Conservation (phyloP, 257 asterid species). For the Jacaranda copaia region DNA sequence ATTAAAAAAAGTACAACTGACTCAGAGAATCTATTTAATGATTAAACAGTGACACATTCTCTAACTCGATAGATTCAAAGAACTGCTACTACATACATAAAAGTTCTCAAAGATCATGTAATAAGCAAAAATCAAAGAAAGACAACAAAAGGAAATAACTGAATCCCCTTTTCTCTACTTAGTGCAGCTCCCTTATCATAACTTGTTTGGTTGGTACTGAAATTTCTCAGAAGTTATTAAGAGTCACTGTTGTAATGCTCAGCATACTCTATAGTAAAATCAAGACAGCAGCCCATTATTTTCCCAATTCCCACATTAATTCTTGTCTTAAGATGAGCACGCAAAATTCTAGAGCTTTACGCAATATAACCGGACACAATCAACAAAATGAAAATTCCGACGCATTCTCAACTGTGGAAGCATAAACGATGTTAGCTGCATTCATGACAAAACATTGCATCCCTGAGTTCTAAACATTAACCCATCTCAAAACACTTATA, state of each 20-base stretch:
- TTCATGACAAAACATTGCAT: conserved; percentile 1
- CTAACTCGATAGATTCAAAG: neutral
- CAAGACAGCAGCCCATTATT: conserved; percentile 8
- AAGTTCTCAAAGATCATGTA: neutral
- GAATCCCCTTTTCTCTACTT: neutral
- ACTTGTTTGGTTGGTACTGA: neutral
- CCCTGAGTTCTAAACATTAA: conserved; percentile 15
- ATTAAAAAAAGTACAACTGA: conserved; percentile 18
- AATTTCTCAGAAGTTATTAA: neutral
- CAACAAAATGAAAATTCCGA: conserved; percentile 25
- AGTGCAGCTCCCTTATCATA: neutral
- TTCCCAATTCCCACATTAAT: neutral
- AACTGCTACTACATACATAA: neutral
- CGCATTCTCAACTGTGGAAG: conserved; percentile 7
- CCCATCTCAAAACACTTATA: neutral
- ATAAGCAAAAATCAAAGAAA: neutral
- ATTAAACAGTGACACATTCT: neutral
- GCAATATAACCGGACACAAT: conserved; percentile 9
- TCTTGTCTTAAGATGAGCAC: conserved; percentile 17
- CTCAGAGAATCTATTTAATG: neutral
- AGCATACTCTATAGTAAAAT: conserved; percentile 1
- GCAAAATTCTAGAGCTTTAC: neutral
- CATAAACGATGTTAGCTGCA: conserved; percentile 8
- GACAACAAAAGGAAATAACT: neutral
- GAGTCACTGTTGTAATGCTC: neutral